These are phyloP conservation scores for Inga oerstediana DNA, from an alignment of 306 rosid species.

Conservation along the genomic window DNA sequence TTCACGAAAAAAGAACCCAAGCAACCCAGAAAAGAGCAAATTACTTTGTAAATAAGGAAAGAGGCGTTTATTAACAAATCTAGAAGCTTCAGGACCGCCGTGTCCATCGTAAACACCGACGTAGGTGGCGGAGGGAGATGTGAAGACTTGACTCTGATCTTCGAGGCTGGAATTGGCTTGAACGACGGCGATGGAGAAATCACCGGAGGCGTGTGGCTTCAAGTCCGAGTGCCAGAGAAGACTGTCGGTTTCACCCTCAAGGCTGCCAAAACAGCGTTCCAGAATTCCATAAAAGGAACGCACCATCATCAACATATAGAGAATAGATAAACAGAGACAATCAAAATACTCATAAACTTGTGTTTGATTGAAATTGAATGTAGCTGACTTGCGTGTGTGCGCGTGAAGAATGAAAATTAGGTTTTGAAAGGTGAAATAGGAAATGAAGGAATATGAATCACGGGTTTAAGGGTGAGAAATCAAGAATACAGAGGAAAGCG, in stretches of 20 bases:
- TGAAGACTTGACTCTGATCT: conserved; percentile 93
- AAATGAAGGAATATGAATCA: not conserved
- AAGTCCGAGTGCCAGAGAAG: conserved; percentile 88
- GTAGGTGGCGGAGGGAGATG: conserved; percentile 81
- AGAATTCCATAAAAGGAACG: conserved; percentile 50
- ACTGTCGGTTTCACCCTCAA: conserved; percentile 47
- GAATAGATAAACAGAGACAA: not conserved
- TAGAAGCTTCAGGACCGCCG: conserved; percentile 96
- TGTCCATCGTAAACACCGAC: conserved; percentile 96
- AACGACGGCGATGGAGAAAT: conserved; percentile 92
- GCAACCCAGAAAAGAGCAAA: not conserved
- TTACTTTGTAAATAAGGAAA: conserved; percentile 76
- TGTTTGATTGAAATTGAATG: not conserved
- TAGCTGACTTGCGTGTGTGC: no score
- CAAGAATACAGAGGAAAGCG: not conserved
- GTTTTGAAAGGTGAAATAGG: not conserved
- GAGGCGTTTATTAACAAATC: conserved; percentile 78
- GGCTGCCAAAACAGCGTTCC: conserved; percentile 60
- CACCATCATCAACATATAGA: conserved; percentile 58
- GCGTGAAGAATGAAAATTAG: not conserved
- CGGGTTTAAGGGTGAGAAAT: not conserved
- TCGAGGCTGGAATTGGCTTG: conserved; percentile 88
- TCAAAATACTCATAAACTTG: not conserved
- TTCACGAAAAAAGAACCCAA: not conserved
- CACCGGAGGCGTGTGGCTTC: conserved; percentile 88